Evolutionary conservation across 192 early-diverging fungal genomes (phyloP).

Genomic region (Diversispora eburnea): DNA sequence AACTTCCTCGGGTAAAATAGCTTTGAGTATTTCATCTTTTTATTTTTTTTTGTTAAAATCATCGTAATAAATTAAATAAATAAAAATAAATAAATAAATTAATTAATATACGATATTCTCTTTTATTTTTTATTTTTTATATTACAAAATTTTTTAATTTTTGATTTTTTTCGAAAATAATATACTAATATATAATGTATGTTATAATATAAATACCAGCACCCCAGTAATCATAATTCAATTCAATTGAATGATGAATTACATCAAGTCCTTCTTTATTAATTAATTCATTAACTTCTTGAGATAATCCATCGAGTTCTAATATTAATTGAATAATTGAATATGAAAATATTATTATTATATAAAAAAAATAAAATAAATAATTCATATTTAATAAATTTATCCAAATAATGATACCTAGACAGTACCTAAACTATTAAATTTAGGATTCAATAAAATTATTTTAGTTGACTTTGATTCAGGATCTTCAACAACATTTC

Average conservation of each 20-base stretch:
- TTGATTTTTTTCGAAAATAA: not conserved
- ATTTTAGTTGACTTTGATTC: slow-evolving; percentile 48
- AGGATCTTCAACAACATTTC: slow-evolving; percentile 60
- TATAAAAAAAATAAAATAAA: slow-evolving; percentile 4
- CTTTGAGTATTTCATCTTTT: slow-evolving; percentile 82
- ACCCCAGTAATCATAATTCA: slow-evolving; percentile 88
- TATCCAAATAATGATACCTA: not conserved
- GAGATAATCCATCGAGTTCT: slow-evolving; percentile 47
- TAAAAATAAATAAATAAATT: too few species aligned
- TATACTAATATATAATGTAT: not conserved
- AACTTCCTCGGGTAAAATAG: slow-evolving; percentile 76
- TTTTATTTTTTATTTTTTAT: too few species aligned
- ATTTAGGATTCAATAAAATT: slow-evolving; percentile 45
- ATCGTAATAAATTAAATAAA: not conserved
- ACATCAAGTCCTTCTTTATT: slow-evolving; percentile 48
- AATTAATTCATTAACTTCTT: slow-evolving; percentile 46
- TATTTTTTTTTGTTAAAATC: not conserved
- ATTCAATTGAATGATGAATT: slow-evolving; percentile 50
- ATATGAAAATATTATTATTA: not conserved
- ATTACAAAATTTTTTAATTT: too few species aligned
- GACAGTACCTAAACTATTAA: slow-evolving; percentile 37
- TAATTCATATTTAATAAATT: not conserved
- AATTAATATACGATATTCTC: too few species aligned
- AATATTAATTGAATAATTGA: slow-evolving; percentile 21
- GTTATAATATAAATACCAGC: slow-evolving; percentile 49